Base-by-base conservation (phyloP, 2,329 filamentous ascomycete species). In the Xylariomycetidae sp. region DNA sequence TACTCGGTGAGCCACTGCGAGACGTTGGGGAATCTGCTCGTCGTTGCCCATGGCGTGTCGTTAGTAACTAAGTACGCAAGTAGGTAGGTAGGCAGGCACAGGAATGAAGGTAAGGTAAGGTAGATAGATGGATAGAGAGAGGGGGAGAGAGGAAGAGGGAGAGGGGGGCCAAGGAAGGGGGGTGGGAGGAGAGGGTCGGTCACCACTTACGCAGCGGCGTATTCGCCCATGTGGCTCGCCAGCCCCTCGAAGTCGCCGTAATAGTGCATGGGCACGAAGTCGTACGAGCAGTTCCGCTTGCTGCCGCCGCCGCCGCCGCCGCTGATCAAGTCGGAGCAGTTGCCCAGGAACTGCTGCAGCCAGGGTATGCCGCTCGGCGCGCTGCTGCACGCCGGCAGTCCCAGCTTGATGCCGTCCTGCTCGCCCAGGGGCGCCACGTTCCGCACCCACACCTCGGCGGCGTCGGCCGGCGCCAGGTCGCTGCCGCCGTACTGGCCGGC, bases 1-100 rank as follows among this genome's bases (percentile, higher is more conserved):
- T 82, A 88, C 58, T 92, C 85, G 17, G 85, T 90, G 9, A 90
- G 66, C 85, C 85, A 90, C 40, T 89, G 74, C 4, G 72, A 67
- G 20, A 66, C 64, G 40, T 73, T 68, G 7, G 76, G 78, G 55
- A 76, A 81, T 15, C 73, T 76, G 29, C 3, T 19, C 16, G n/a
- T n/a, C n/a, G n/a, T n/a, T n/a, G n/a, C n/a, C n/a, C n/a, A n/a
- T n/a, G n/a, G n/a, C n/a, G n/a, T n/a, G n/a, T n/a, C n/a, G n/a
- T n/a, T n/a, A n/a, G n/a, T n/a, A n/a, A n/a, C n/a, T n/a, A n/a
- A n/a, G n/a, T n/a, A n/a, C n/a, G n/a, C n/a, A n/a, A n/a, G n/a
- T n/a, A n/a, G n/a, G n/a, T n/a, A n/a, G n/a, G n/a, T n/a, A n/a
- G n/a, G n/a, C n/a, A n/a, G n/a, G n/a, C n/a, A n/a, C n/a, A 19